Evolutionary conservation across 495 filamentous ascomycete species (phyloP).

Genomic region (Daldinia concentrica): DNA sequence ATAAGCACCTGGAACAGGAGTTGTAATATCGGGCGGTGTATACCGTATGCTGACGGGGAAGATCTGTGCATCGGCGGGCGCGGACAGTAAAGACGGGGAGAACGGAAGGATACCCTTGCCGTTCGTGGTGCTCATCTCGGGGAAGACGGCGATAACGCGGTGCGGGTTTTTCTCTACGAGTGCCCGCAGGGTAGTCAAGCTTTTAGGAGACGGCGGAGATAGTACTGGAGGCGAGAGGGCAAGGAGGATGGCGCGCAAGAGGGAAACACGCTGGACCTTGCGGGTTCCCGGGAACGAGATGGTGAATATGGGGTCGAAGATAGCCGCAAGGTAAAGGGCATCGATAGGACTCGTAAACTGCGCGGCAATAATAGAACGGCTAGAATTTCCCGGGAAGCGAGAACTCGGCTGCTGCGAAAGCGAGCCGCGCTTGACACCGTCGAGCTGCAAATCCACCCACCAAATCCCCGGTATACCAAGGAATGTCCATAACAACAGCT

Average conservation of each 20-base stretch:
- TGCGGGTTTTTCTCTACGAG: conserved; percentile 74
- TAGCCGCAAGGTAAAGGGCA: conserved; percentile 91
- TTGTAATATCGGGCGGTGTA: conserved; percentile 86
- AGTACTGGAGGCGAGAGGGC: conserved; percentile 73
- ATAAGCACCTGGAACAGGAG: conserved; percentile 80
- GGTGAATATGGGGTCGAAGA: conserved; percentile 96
- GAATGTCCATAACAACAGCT: conserved; percentile 85
- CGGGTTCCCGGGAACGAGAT: conserved; percentile 76
- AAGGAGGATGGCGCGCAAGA: conserved; percentile 75
- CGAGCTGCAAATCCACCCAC: conserved; percentile 97
- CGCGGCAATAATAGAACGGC: conserved; percentile 78
- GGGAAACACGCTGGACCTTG: conserved; percentile 77
- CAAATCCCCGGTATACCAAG: conserved; percentile 88
- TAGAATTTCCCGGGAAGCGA: conserved; percentile 74
- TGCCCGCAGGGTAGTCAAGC: conserved; percentile 66
- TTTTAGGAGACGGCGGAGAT: conserved; percentile 50
- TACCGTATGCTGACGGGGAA: conserved; percentile 92
- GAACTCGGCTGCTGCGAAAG: conserved; percentile 66
- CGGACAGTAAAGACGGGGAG: conserved; percentile 73
- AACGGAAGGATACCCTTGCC: conserved; percentile 89
- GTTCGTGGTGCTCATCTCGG: conserved; percentile 94
- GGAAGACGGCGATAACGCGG: conserved; percentile 83
- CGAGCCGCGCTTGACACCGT: conserved; percentile 89
- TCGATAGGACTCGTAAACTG: conserved; percentile 94
- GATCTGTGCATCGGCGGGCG: conserved; percentile 71